phyloP scores from a whole-genome alignment of 1,284 basidiomycete species.

The Trametes pubescens region DNA sequence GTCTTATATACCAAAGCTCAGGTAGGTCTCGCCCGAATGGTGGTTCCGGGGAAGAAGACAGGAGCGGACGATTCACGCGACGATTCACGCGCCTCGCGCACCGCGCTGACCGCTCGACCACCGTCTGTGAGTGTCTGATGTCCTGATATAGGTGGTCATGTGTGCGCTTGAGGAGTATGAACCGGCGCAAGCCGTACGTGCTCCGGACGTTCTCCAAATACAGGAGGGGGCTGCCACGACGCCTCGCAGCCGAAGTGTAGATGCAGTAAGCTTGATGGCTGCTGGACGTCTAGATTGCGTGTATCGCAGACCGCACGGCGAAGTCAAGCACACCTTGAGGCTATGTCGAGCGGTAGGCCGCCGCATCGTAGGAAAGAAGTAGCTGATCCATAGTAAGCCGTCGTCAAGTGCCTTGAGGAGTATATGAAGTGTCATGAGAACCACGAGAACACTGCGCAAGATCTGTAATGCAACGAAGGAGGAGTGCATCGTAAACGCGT shows the following conservation, averaged over 20 bases:
- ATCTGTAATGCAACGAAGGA: no score
- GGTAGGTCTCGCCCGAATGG: background rate
- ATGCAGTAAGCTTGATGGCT: background rate
- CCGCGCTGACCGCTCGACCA: conserved; percentile 1
- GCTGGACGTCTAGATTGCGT: background rate
- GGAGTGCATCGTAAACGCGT: no score
- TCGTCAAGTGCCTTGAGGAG: no score
- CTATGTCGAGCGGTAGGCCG: background rate
- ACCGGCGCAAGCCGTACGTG: conserved; percentile 9
- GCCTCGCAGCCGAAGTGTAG: background rate
- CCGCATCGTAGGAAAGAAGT: background rate
- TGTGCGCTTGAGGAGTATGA: conserved; percentile 20
- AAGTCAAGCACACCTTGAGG: background rate
- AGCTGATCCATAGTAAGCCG: background rate
- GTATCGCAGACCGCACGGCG: background rate
- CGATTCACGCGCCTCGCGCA: background rate
- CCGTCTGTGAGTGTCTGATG: conserved; percentile 21
- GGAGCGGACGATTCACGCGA: conserved; percentile 7
- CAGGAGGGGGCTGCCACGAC: conserved; percentile 18
- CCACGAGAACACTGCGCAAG: no score
- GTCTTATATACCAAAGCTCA: conserved; percentile 20
- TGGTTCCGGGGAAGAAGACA: conserved; percentile 11
- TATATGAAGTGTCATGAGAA: no score
- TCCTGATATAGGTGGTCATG: conserved; percentile 32
- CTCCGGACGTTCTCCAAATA: conserved; percentile 5